Percentiles rank a stretch among this genome's conserved stretches.
phyloP scores from a whole-genome alignment of 805 yeast genomes.

The Scheffersomyces coipomensis region DNA sequence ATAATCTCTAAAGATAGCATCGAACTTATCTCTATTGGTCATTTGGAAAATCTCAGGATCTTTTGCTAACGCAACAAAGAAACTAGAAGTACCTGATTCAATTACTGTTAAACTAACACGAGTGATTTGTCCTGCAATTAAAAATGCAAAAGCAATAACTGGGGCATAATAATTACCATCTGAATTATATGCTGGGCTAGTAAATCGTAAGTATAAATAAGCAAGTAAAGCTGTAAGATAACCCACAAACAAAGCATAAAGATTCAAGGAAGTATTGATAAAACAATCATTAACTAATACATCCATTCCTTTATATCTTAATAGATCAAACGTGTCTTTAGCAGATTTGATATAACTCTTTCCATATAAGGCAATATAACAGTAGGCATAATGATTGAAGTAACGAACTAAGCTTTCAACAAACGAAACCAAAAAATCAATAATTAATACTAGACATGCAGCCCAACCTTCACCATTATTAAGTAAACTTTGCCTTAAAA shows the following conservation, averaged over 20 bases:
- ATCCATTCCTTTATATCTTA: conserved; percentile 78
- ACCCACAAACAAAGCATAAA: conserved; percentile 72
- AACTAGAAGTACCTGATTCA: conserved; percentile 78
- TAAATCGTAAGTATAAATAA: conserved; percentile 62
- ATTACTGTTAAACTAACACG: conserved; percentile 71
- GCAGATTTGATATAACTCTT: conserved; percentile 73
- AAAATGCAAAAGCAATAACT: conserved; percentile 67
- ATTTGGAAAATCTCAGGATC: conserved; percentile 81
- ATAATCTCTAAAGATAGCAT: conserved; percentile 61
- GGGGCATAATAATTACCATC: conserved; percentile 67
- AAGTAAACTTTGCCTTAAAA: conserved; percentile 52
- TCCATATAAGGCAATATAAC: conserved; percentile 86
- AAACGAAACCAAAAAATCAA: conserved; percentile 60
- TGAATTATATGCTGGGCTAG: conserved; percentile 64
- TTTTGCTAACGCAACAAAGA: conserved; percentile 78
- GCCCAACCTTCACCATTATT: conserved; percentile 52
- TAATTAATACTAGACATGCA: conserved; percentile 49
- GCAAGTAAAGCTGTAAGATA: conserved; percentile 60
- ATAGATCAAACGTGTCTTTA: conserved; percentile 75
- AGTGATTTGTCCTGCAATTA: conserved; percentile 74
- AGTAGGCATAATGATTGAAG: conserved; percentile 88
- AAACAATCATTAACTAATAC: conserved; percentile 83
- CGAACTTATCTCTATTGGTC: conserved; percentile 67
- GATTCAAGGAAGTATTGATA: conserved; percentile 73
- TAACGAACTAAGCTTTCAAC: conserved; percentile 79